phyloP scores from a whole-genome alignment of 2,329 filamentous ascomycete species.

The Xylariaceae sp. region DNA sequence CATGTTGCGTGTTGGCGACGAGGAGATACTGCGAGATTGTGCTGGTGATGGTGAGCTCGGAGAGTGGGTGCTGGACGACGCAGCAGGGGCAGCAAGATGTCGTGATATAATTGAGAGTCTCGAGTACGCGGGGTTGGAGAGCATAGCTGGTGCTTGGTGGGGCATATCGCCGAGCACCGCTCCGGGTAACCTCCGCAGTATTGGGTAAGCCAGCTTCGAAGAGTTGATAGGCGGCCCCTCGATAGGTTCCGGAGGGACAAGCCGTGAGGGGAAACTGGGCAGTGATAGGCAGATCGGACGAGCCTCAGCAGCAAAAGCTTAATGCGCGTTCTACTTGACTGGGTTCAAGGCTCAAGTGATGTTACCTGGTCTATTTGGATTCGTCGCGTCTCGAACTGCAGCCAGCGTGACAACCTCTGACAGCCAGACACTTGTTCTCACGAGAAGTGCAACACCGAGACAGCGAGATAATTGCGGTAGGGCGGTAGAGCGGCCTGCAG shows the following conservation, averaged over 20 bases:
- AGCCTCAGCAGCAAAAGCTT: slow-evolving; percentile 2
- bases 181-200: slow-evolving; percentile 18
- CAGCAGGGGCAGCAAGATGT: slow-evolving; percentile 19
- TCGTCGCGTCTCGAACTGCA: too few species aligned
- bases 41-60: slow-evolving; percentile 14
- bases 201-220: slow-evolving; percentile 21
- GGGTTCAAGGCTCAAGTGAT: too few species aligned
- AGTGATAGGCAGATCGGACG: slow-evolving; percentile 10
- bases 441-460: too few species aligned
- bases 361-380: too few species aligned
- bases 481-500: too few species aligned
- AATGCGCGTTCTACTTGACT: too few species aligned
- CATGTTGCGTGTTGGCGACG: slow-evolving; percentile 40
- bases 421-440: too few species aligned
- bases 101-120: slow-evolving; percentile 24
- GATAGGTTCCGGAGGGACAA: slow-evolving; percentile 4
- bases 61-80: slow-evolving; percentile 23
- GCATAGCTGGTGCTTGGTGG: slow-evolving; percentile 18
- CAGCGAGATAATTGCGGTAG: too few species aligned
- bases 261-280: slow-evolving; percentile 1
- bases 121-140: slow-evolving; percentile 26
- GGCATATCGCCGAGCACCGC: slow-evolving; percentile 24
- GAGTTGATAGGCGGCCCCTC: slow-evolving; percentile 1
- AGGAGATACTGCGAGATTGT: slow-evolving; percentile 27
- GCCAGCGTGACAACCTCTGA: too few species aligned